Percentiles rank a stretch among this genome's conserved stretches.
Evolutionary conservation across 768 basidiomycete genomes (phyloP).

Genomic region (Hysterangium stoloniferum): DNA sequence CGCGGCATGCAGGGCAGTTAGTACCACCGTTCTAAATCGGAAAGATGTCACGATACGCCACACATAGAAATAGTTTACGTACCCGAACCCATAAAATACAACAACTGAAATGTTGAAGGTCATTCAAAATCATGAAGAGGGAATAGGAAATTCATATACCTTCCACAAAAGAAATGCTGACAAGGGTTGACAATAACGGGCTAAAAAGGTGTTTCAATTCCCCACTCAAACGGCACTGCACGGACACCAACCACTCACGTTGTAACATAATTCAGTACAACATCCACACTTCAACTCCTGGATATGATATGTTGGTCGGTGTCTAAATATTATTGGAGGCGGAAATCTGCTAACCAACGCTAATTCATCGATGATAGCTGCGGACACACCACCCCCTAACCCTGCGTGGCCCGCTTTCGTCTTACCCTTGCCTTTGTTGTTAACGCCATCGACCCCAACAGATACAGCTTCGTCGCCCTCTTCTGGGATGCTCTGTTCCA

Average conservation of each 20-base stretch:
- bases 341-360: neutral
- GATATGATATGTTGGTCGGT: constrained; percentile 13
- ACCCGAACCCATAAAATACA: constrained; percentile 79
- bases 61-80: constrained; percentile 30
- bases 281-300: constrained; percentile 83
- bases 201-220: constrained; percentile 15
- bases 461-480: neutral
- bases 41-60: constrained; percentile 6
- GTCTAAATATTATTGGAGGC: neutral
- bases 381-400: neutral
- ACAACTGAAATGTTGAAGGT: constrained; percentile 40
- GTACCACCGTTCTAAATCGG: constrained; percentile 67
- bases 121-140: neutral
- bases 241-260: constrained; percentile 13
- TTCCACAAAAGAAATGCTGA: constrained; percentile 89
- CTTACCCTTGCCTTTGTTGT: constrained; percentile 6
- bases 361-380: constrained; percentile 7
- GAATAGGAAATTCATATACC: constrained; percentile 35
- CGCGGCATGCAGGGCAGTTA: constrained; percentile 77
- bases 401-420: neutral
- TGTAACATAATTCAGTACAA: constrained; percentile 74
- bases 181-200: constrained; percentile 80
- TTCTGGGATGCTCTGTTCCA: neutral
- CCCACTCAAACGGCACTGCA: too few relatives aligned
- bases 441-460: neutral